Evolutionary conservation across 1,284 basidiomycete species (phyloP).

Genomic region (Pholiota adiposa): DNA sequence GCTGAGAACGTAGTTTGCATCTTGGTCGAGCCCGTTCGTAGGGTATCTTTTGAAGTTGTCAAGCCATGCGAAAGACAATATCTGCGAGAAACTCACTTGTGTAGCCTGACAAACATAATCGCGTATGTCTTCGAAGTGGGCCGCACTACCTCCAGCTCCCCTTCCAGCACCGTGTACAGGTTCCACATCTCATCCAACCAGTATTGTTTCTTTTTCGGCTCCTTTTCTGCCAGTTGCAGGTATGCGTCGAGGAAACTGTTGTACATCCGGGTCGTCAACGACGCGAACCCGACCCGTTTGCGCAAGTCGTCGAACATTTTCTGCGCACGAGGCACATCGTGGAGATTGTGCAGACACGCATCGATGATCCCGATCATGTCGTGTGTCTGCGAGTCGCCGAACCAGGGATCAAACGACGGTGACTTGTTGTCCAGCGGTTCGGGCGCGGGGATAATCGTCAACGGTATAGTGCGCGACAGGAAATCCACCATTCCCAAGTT

Average conservation of each 20-base stretch:
- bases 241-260: conserved; percentile 67
- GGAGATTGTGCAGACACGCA: conserved; percentile 74
- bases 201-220: conserved; percentile 40
- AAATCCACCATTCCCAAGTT: conserved; percentile 38
- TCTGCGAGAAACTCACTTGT: conserved; percentile 44
- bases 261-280: conserved; percentile 53
- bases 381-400: conserved; percentile 65
- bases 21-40: conserved; percentile 35
- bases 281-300: conserved; percentile 43
- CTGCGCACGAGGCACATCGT: conserved; percentile 75
- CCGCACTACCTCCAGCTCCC: conserved; percentile 46
- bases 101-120: conserved; percentile 61
- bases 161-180: conserved; percentile 61
- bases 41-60: conserved; percentile 39
- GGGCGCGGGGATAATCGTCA: conserved; percentile 68
- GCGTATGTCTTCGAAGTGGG: conserved; percentile 70
- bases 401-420: conserved; percentile 55
- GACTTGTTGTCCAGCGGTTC: conserved; percentile 47
- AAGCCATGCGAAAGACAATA: conserved; percentile 1
- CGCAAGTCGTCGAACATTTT: conserved; percentile 68
- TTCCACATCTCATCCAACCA: conserved; percentile 67
- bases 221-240: conserved; percentile 56
- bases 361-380: conserved; percentile 78
- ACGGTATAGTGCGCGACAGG: conserved; percentile 48
- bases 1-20: conserved; percentile 47